Base-by-base conservation (phyloP, 2,329 filamentous ascomycete genomes). In the Blumeriella jaapii region DNA sequence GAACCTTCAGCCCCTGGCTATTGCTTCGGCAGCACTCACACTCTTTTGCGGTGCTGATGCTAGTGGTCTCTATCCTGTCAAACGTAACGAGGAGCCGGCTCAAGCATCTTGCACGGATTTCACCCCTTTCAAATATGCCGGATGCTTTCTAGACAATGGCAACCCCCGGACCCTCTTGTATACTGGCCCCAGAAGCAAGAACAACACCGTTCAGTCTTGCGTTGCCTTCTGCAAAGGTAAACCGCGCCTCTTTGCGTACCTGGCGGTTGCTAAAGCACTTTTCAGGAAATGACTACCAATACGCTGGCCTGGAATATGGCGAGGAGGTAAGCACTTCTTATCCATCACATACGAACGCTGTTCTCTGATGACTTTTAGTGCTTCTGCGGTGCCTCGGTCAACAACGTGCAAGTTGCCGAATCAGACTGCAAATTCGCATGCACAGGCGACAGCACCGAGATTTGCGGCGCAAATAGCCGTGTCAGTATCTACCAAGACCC, bases 211-310 rank as follows among this genome's bases (percentile, higher is more conserved):
- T 4, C 51, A 57, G 44, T 48, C 38, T 12, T 60, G 57, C 44
- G 51, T 52, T 34, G 51, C 55, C 33, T 56, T 55, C 29, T 60
- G 57, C 38, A 60, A 60, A 41, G 57, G 47, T 51, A 43, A 13
- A n/a, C 15, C n/a, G n/a, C n/a, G n/a, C n/a, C n/a, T n/a, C n/a
- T n/a, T n/a, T n/a, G n/a, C n/a, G n/a, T n/a, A n/a, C n/a, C n/a
- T n/a, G n/a, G n/a, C n/a, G n/a, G n/a, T n/a, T n/a, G n/a, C n/a
- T n/a, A n/a, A n/a, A n/a, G n/a, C n/a, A n/a, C n/a, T n/a, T n/a
- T 9, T 8, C 32, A 52, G 50, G 55, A 10, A 58, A 59, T 28
- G 45, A 48, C 27, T 59, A 56, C 31, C 49, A 53, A 30, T 60
- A 59, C 40, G 54, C 54, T 36, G 54, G 53, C 15, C 33, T 55